A percentile compares a stretch with the other conserved stretches of the same genome.
Evolutionary conservation across 306 rosid species (phyloP).

Genomic region (Begonia peltatifolia): DNA sequence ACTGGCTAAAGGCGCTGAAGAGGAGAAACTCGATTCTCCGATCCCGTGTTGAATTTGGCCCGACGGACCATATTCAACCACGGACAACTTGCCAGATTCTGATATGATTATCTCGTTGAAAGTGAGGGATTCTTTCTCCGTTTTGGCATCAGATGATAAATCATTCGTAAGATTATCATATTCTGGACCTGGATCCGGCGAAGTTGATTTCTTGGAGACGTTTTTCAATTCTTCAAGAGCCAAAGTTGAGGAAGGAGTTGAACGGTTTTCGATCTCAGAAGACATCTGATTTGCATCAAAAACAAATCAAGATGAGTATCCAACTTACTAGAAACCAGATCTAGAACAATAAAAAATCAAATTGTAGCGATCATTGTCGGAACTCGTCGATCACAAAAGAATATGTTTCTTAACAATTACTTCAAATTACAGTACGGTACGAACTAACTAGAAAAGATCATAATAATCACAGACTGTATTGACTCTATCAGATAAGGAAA

Average conservation of each 20-base stretch:
- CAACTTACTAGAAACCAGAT: too few relatives aligned
- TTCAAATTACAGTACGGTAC: neutral
- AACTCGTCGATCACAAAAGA: conserved; percentile 1
- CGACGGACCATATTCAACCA: conserved; percentile 8
- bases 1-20: conserved; percentile 25
- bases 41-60: conserved; percentile 18
- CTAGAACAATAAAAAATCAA: too few relatives aligned
- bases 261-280: neutral
- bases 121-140: conserved; percentile 20
- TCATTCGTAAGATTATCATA: conserved; percentile 1
- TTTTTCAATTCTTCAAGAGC: conserved; percentile 12
- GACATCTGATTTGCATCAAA: neutral
- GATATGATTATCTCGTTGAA: conserved; percentile 7
- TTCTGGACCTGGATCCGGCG: neutral
- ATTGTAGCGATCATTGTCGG: too few relatives aligned
- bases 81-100: conserved; percentile 22
- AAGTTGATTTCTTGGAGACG: too few relatives aligned
- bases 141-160: conserved; percentile 12
- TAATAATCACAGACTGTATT: neutral
- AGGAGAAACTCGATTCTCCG: conserved; percentile 49
- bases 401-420: neutral
- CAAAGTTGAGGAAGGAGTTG: conserved; percentile 5
- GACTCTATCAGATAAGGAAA: too few relatives aligned
- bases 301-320: conserved; percentile 5
- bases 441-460: neutral